A percentile compares a stretch with the other conserved stretches of the same genome.
Evolutionary conservation across 768 basidiomycete genomes (phyloP).

Genomic region (Omphalotus guepiniiformis): DNA sequence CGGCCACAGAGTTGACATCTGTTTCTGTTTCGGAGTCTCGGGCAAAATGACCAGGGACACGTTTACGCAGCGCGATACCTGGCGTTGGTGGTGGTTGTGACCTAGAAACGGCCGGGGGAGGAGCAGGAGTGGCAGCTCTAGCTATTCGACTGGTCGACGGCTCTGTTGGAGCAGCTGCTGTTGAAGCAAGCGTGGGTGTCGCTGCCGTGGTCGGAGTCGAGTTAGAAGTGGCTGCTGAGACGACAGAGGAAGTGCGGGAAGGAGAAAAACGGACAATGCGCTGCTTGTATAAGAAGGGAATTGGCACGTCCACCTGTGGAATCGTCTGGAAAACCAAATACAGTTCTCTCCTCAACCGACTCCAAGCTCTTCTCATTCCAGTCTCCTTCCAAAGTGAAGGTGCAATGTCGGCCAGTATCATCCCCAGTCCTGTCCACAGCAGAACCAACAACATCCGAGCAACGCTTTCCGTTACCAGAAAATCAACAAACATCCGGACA

Average conservation of each 20-base stretch:
- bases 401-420: conserved; percentile 49
- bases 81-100: conserved; percentile 5
- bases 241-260: conserved; percentile 21
- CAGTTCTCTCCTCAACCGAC: conserved; percentile 29
- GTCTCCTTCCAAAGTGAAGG: conserved; percentile 43
- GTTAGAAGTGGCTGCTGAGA: background rate
- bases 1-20: background rate
- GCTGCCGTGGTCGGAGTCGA: background rate
- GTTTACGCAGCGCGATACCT: background rate
- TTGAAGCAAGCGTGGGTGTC: background rate
- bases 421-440: conserved; percentile 50
- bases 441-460: conserved; percentile 41
- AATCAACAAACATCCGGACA: conserved; percentile 70
- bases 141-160: background rate
- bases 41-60: conserved; percentile 7
- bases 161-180: background rate
- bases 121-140: background rate
- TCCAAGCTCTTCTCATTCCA: conserved; percentile 32
- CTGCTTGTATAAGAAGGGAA: conserved; percentile 4
- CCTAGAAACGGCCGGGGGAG: background rate
- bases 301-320: conserved; percentile 4
- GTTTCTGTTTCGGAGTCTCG: conserved; percentile 12
- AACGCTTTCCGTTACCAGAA: conserved; percentile 56
- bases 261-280: conserved; percentile 28
- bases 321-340: conserved; percentile 17